These are phyloP conservation scores for Colletotrichum sidae DNA, from an alignment of 2,329 filamentous ascomycete species.

Conservation along the genomic window DNA sequence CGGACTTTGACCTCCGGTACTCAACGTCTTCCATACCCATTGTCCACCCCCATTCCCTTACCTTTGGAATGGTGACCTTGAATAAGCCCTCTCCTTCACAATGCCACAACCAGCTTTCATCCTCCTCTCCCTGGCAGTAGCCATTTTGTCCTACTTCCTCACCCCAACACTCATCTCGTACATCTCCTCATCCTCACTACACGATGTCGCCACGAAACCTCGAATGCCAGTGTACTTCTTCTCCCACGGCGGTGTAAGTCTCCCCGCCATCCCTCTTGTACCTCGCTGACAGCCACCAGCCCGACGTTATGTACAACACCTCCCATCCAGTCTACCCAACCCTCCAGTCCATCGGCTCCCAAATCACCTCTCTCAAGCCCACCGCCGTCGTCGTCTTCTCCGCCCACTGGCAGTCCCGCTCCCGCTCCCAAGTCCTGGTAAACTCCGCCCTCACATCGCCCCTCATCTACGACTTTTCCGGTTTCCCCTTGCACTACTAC, in stretches of 20 bases:
- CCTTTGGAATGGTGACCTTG: too few relatives aligned
- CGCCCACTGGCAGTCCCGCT: conserved; percentile 77
- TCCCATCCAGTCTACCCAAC: conserved; percentile 75
- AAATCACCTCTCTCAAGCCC: conserved; percentile 79
- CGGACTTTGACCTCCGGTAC: not conserved
- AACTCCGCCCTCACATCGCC: conserved; percentile 74
- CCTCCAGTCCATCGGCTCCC: conserved; percentile 73
- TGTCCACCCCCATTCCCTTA: too few relatives aligned
- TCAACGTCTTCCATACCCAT: too few relatives aligned
- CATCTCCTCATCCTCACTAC: not conserved
- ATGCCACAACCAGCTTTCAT: conserved; percentile 23
- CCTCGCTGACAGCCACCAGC: conserved; percentile 48
- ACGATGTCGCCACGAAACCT: not conserved
- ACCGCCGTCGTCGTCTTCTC: conserved; percentile 81
- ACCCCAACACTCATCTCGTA: not conserved
- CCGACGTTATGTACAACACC: conserved; percentile 75
- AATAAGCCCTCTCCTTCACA: not conserved
- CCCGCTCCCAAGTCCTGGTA: conserved; percentile 67
- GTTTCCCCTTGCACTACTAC: conserved; percentile 78
- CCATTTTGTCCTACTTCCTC: conserved; percentile 7
- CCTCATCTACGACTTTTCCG: conserved; percentile 81
- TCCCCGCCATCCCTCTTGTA: not conserved
- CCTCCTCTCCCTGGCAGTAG: conserved; percentile 17
- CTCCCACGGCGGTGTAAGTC: conserved; percentile 61
- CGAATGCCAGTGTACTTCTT: conserved; percentile 60